A percentile compares a stretch with the other conserved stretches of the same genome.
Conservation (phyloP, 768 basidiomycete genomes). For the Leucocoprinus leucothites region DNA sequence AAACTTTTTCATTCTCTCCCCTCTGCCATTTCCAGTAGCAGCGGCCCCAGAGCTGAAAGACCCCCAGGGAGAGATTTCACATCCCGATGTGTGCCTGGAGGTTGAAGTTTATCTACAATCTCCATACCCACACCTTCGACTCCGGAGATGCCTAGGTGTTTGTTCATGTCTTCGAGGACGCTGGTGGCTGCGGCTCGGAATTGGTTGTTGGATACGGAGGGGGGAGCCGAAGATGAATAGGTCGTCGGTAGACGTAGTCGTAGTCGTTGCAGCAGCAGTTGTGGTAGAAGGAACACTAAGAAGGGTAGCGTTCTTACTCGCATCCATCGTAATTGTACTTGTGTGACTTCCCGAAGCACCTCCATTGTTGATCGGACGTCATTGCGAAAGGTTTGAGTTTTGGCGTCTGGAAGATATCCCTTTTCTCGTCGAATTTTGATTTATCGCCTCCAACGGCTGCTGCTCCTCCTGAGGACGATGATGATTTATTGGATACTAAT, state of each 20-base stretch:
- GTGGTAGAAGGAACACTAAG: too few species aligned
- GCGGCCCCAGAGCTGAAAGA: too few species aligned
- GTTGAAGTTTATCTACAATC: constrained; percentile 41
- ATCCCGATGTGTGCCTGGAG: constrained; percentile 25
- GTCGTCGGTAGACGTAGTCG: constrained; percentile 18
- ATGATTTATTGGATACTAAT: constrained; percentile 36
- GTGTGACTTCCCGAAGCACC: background rate
- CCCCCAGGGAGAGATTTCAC: constrained; percentile 31
- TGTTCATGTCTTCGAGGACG: constrained; percentile 82
- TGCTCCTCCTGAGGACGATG: too few species aligned
- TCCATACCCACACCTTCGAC: constrained; percentile 44
- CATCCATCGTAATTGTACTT: too few species aligned
- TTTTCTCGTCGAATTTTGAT: constrained; percentile 10
- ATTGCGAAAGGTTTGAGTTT: constrained; percentile 64
- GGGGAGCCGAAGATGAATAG: constrained; percentile 83
- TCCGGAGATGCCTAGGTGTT: constrained; percentile 57
- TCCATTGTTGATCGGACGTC: constrained; percentile 19
- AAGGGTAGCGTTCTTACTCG: too few species aligned
- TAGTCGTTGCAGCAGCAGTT: too few species aligned
- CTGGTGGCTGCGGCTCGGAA: constrained; percentile 64
- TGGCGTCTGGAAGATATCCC: constrained; percentile 43
- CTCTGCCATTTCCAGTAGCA: constrained; percentile 14
- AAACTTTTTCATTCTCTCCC: constrained; percentile 41
- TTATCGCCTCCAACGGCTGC: too few species aligned
- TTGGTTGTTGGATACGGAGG: constrained; percentile 58